A percentile compares a stretch with the other conserved stretches of the same genome.
These are phyloP conservation scores for Botryotinia calthae DNA, from an alignment of 2,329 filamentous ascomycete species.

Conservation along the genomic window DNA sequence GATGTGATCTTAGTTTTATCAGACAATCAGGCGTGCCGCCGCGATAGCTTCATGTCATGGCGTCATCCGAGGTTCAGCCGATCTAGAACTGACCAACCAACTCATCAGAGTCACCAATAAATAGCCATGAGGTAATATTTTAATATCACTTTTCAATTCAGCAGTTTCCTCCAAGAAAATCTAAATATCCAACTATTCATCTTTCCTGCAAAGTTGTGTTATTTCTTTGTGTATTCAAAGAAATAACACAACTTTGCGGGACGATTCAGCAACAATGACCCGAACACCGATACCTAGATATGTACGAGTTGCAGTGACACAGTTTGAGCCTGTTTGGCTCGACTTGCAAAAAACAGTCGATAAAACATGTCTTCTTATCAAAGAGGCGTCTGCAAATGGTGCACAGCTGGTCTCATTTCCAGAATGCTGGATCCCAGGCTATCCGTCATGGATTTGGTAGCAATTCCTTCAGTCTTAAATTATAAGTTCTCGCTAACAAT, in stretches of 20 bases:
- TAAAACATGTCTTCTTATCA: conserved; percentile 57
- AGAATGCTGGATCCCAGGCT: conserved; percentile 44
- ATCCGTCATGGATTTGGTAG: conserved; percentile 17
- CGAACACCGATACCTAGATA: not conserved
- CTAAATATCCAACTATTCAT: not conserved
- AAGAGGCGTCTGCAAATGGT: conserved; percentile 51
- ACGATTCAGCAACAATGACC: not conserved
- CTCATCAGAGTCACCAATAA: not conserved
- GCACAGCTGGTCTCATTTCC: conserved; percentile 55
- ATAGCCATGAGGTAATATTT: not conserved
- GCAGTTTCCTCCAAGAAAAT: not conserved
- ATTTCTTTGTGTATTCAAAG: not conserved
- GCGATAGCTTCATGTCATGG: not conserved
- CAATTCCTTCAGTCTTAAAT: not conserved
- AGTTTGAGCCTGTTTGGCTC: conserved; percentile 59
- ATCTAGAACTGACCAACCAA: not conserved
- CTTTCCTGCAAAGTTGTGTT: not conserved
- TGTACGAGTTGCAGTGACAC: conserved; percentile 46
- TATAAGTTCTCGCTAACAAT: not conserved
- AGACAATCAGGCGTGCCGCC: not conserved
- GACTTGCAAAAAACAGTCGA: conserved; percentile 53
- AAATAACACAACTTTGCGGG: not conserved
- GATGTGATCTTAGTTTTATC: not conserved
- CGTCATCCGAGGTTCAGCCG: not conserved
- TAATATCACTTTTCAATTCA: not conserved